Evolutionary conservation across 1,284 basidiomycete genomes (phyloP).

Genomic region (Rhodotorula sp.): DNA sequence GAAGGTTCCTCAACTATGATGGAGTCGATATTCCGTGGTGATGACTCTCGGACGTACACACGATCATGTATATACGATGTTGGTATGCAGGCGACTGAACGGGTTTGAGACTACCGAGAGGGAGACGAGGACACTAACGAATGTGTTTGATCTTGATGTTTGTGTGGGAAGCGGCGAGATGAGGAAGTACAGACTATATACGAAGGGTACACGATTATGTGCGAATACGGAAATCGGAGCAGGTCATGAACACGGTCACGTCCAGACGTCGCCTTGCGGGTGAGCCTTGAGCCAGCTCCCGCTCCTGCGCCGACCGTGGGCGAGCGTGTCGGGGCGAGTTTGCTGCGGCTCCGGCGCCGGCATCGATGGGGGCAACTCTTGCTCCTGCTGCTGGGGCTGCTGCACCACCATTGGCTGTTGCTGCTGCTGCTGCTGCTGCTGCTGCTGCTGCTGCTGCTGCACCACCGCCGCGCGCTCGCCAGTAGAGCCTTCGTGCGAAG

Average conservation of each 20-base stretch:
- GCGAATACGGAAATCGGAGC: too few species aligned
- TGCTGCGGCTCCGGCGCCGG: too few species aligned
- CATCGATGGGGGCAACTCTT: too few species aligned
- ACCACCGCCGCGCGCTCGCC: neutral
- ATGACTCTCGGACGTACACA: neutral
- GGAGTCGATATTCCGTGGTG: constrained; percentile 43
- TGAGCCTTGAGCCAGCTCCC: constrained; percentile 2
- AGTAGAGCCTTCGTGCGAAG: neutral
- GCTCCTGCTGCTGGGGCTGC: too few species aligned
- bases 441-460: neutral
- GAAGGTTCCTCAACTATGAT: constrained; percentile 56
- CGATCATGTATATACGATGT: neutral
- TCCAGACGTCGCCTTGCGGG: constrained; percentile 6
- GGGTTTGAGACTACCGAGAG: neutral
- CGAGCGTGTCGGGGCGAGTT: neutral
- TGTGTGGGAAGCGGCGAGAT: neutral
- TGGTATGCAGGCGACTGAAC: neutral
- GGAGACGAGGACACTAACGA: neutral
- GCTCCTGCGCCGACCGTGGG: neutral
- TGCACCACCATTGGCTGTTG: too few species aligned
- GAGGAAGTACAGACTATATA: neutral
- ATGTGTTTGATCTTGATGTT: neutral
- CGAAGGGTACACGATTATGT: too few species aligned
- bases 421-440: too few species aligned
- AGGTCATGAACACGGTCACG: neutral